Evolutionary conservation across 495 filamentous ascomycete species (phyloP).

Genomic region (Penicillium waksmanii): DNA sequence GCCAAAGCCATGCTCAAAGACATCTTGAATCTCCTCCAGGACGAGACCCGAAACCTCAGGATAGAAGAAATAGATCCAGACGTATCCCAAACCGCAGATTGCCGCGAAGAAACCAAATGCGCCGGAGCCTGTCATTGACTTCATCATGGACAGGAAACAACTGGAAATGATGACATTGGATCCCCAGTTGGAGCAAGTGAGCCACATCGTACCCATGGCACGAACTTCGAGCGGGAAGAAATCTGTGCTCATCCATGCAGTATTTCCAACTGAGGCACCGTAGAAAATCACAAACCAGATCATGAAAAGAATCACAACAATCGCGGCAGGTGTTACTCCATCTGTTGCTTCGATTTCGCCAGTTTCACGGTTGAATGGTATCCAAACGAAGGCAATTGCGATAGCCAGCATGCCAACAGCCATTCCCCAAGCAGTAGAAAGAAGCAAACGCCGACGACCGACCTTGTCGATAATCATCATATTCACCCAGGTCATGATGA

Average conservation of each 20-base stretch:
- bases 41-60: conserved; percentile 54
- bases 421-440: conserved; percentile 55
- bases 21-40: conserved; percentile 53
- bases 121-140: conserved; percentile 50
- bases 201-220: conserved; percentile 56
- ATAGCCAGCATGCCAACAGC: conserved; percentile 42
- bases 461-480: conserved; percentile 52
- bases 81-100: conserved; percentile 50
- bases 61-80: conserved; percentile 53
- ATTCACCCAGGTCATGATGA: conserved; percentile 56
- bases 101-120: conserved; percentile 58
- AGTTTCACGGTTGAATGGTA: conserved; percentile 46
- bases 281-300: conserved; percentile 54
- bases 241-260: conserved; percentile 55
- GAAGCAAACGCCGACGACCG: conserved; percentile 52
- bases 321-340: conserved; percentile 39
- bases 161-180: conserved; percentile 57
- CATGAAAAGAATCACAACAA: conserved; percentile 51
- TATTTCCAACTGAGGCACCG: conserved; percentile 50
- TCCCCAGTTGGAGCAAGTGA: conserved; percentile 54
- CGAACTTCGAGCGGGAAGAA: conserved; percentile 57
- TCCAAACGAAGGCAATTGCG: conserved; percentile 54
- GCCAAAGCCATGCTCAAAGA: conserved; percentile 53
- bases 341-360: conserved; percentile 25
- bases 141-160: conserved; percentile 55